Evolutionary conservation across 2,329 filamentous ascomycete species (phyloP), one percentile per base, ranked within the genome.

Genomic region (Alternaria longipes): DNA sequence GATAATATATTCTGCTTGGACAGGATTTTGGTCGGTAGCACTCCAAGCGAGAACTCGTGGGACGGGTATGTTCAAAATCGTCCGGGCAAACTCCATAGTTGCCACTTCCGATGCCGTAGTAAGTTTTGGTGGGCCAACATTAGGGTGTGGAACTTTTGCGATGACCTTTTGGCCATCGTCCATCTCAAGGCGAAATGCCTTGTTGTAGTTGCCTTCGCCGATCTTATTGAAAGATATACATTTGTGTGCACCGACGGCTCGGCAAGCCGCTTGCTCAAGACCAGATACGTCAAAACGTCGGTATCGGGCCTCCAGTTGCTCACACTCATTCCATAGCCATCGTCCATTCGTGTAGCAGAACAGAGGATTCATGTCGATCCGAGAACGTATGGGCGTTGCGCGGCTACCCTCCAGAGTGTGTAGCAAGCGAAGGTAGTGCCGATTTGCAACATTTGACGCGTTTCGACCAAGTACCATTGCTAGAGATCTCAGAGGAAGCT

Each of bases 1-100:
- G 58, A 75, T 71, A 18, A 76, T 75, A 41, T 74, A 76, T 68
- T 76, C 73, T 45, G 72, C 60, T 38, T 64, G 54, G 22, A 75
- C 68, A 51, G 71, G 65, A 44, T 73, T 74, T 38, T 70, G 38
- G n/a, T 60, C 56, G 20, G 60, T 62, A 44, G 67, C 65, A 58
- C 61, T 71, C 70, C 69, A 76, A 45, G 63, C 65, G 38, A 74
- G 63, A 26, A 76, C 65, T 57, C 61, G 60, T 44, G 73, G 73
- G 26, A 72, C 67, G 3, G 72, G 71, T 55, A 77, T 32, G 50
- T 62, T 53, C 51, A 73, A 57, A 45, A 73, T 47, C 4, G 59
- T 64, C 47, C 64, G 46, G 24, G 64, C 66, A 63, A 68, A 75
- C 18, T 73, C 66, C 64, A 75, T 71, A 20, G 66, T 75, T 16